Evolutionary conservation across 164 flowering plant genomes (phyloP).

Genomic region (Sextonia rubra): DNA sequence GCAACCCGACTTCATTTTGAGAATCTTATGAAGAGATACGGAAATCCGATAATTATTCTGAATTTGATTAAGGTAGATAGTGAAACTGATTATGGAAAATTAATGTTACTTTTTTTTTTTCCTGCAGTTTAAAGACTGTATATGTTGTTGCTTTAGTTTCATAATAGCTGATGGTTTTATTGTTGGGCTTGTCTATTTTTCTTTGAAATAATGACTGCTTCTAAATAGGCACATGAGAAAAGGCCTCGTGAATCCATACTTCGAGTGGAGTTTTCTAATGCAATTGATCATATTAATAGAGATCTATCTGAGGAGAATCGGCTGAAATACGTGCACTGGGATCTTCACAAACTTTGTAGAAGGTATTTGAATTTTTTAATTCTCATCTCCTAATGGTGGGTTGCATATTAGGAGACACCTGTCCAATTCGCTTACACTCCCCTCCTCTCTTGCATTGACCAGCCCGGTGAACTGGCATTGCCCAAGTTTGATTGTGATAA

Average conservation of each 20-base stretch:
- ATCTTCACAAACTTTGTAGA: conserved; percentile 70
- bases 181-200: neutral
- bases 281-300: conserved; percentile 70
- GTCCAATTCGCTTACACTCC: no score
- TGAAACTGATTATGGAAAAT: neutral
- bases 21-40: conserved; percentile 88
- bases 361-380: conserved; percentile 39
- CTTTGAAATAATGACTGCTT: neutral
- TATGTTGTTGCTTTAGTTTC: neutral
- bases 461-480: no score
- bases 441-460: no score
- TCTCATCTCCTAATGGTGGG: neutral
- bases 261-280: conserved; percentile 85
- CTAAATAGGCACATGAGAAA: conserved; percentile 66
- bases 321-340: conserved; percentile 82
- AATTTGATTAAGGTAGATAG: conserved; percentile 82
- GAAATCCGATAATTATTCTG: conserved; percentile 80
- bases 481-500: no score
- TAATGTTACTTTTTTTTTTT: neutral
- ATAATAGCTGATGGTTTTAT: neutral
- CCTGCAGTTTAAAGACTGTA: neutral
- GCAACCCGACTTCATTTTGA: conserved; percentile 91
- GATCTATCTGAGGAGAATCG: conserved; percentile 59
- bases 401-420: no score
- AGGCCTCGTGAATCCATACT: conserved; percentile 92